A percentile compares a stretch with the other conserved stretches of the same genome.
Evolutionary conservation across 495 filamentous ascomycete genomes (phyloP).

Genomic region (Durotheca rogersii): DNA sequence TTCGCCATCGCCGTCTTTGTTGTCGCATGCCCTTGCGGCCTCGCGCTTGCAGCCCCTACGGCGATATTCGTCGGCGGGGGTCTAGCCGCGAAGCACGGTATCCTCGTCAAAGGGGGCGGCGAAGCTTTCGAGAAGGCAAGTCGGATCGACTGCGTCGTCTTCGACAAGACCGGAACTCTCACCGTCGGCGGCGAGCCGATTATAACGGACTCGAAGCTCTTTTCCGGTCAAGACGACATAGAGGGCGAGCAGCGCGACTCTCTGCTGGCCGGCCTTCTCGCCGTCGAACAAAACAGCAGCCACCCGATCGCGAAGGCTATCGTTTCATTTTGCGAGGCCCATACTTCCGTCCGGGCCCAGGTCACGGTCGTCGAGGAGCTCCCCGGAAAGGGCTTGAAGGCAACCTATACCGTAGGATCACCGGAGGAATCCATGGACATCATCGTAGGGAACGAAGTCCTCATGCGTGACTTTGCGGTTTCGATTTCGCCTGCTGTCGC

Average conservation of each 20-base stretch:
- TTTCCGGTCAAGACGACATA: conserved; percentile 44
- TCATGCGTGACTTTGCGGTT: conserved; percentile 57
- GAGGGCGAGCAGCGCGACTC: conserved; percentile 13
- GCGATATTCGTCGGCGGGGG: conserved; percentile 91
- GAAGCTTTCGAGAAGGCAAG: conserved; percentile 96
- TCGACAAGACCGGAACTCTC: conserved; percentile 95
- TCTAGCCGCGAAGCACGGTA: conserved; percentile 82
- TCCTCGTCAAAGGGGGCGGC: conserved; percentile 92
- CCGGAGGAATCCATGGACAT: conserved; percentile 55
- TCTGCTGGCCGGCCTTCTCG: conserved; percentile 56
- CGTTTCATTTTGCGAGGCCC: conserved; percentile 61
- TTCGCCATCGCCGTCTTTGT: conserved; percentile 96
- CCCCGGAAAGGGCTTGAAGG: conserved; percentile 79
- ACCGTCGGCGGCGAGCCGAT: conserved; percentile 80
- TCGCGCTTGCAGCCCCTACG: conserved; percentile 89
- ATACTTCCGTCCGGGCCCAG: conserved; percentile 35
- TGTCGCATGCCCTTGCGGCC: conserved; percentile 90
- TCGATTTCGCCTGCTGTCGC: conserved; percentile 35
- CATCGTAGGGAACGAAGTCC: conserved; percentile 79
- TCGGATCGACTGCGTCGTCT: conserved; percentile 79
- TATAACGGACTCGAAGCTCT: conserved; percentile 69
- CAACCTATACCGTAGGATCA: conserved; percentile 55
- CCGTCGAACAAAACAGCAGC: conserved; percentile 77
- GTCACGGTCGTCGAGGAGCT: conserved; percentile 66
- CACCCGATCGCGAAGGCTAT: conserved; percentile 88